These are phyloP conservation scores for Saksenaea oblongispora DNA, from an alignment of 371 early-diverging fungal species.

Conservation along the genomic window DNA sequence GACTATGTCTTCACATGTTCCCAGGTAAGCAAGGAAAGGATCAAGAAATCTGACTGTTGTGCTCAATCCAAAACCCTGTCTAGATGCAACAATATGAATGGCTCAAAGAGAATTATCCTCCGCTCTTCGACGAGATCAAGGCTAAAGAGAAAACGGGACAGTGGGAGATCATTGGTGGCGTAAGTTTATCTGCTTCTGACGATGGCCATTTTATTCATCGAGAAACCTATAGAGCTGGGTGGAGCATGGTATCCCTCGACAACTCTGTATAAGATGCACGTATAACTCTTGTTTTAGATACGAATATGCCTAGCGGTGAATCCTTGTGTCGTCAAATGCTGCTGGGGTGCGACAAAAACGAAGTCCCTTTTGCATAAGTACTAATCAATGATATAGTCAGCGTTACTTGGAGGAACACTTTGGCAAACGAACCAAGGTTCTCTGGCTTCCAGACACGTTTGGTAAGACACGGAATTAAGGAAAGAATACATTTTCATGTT, in stretches of 20 bases:
- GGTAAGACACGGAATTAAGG: constrained; percentile 38
- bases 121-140: constrained; percentile 77
- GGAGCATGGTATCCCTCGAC: constrained; percentile 43
- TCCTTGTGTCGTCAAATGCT: constrained; percentile 92
- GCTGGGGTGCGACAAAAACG: constrained; percentile 54
- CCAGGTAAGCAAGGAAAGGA: constrained; percentile 52
- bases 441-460: constrained; percentile 97
- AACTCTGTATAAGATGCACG: background rate
- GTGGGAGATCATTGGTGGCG: constrained; percentile 94
- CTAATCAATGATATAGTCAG: constrained; percentile 51
- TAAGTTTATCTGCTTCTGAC: constrained; percentile 16
- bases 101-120: constrained; percentile 83
- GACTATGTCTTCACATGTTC: constrained; percentile 90
- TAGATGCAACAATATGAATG: constrained; percentile 92
- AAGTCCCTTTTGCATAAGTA: background rate
- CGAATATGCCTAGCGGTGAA: constrained; percentile 96
- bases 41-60: no score
- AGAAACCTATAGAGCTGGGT: constrained; percentile 46
- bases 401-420: constrained; percentile 85
- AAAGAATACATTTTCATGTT: constrained; percentile 10
- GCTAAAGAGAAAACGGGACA: constrained; percentile 69
- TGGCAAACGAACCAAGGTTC: constrained; percentile 77
- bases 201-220: background rate
- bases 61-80: background rate
- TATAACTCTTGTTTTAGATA: constrained; percentile 67